Conservation (phyloP, 179 eudicot species). For the Beta lomatogona region DNA sequence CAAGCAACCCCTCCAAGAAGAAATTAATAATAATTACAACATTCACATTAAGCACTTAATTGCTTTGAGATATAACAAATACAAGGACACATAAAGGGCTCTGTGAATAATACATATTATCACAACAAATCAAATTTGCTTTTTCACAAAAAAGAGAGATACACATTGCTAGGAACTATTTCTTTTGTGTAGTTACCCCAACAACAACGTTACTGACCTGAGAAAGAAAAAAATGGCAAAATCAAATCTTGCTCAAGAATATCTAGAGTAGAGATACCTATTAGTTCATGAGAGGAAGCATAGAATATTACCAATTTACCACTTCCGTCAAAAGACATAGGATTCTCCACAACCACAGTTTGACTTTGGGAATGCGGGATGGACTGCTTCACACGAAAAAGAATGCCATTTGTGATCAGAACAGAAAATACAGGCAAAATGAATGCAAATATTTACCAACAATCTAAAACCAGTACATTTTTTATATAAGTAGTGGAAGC, state of each 20-base stretch:
- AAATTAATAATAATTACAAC: conserved; percentile 30
- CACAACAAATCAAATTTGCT: conserved; percentile 5
- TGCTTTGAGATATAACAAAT: conserved; percentile 12
- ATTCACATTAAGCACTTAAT: conserved; percentile 25
- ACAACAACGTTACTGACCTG: conserved; percentile 90
- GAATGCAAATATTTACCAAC: background rate
- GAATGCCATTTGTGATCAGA: background rate
- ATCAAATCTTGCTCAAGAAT: conserved; percentile 8
- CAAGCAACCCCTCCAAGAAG: background rate
- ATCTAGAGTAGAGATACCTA: background rate
- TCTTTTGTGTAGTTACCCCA: conserved; percentile 75
- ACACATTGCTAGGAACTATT: conserved; percentile 19
- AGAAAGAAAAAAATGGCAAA: background rate
- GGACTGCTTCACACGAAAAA: conserved; percentile 35
- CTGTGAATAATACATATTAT: conserved; percentile 16
- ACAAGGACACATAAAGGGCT: conserved; percentile 14
- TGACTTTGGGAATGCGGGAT: conserved; percentile 46
- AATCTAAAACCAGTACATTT: background rate
- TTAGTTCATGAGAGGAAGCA: background rate
- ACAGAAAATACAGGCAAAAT: background rate
- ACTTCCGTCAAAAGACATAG: conserved; percentile 79
- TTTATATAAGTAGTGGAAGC: background rate
- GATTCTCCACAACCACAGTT: conserved; percentile 87
- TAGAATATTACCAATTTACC: conserved; percentile 68
- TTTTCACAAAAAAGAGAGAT: conserved; percentile 14